phyloP scores from a whole-genome alignment of 2,329 filamentous ascomycete genomes.

The Ophiocordyceps robertsii region DNA sequence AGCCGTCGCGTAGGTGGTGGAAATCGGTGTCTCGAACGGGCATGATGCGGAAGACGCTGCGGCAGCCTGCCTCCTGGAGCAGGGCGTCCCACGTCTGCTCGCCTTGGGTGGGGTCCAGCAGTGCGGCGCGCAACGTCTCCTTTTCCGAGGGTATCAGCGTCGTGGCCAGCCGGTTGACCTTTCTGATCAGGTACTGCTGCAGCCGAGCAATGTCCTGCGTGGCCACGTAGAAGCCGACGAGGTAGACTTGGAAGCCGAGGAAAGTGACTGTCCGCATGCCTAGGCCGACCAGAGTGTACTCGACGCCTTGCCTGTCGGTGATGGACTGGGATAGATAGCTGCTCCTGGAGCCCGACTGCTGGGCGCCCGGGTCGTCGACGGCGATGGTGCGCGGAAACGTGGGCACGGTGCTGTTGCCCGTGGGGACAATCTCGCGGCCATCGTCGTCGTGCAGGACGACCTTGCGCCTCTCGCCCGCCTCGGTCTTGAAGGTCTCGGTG shows the following conservation, averaged over 20 bases:
- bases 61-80: slow-evolving; percentile 51
- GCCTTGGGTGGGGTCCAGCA: slow-evolving; percentile 57
- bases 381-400: slow-evolving; percentile 62
- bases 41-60: slow-evolving; percentile 69
- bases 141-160: slow-evolving; percentile 76
- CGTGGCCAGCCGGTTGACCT: slow-evolving; percentile 64
- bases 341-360: slow-evolving; percentile 5
- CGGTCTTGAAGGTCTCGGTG: slow-evolving; percentile 31
- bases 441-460: slow-evolving; percentile 53
- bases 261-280: slow-evolving; percentile 87
- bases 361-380: slow-evolving; percentile 32
- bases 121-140: slow-evolving; percentile 50
- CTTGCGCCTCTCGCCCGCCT: slow-evolving; percentile 38
- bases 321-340: slow-evolving; percentile 24
- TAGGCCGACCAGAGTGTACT: slow-evolving; percentile 81
- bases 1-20: slow-evolving; percentile 79
- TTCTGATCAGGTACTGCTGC: slow-evolving; percentile 63
- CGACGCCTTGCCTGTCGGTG: slow-evolving; percentile 31
- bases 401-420: slow-evolving; percentile 68
- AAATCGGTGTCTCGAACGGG: slow-evolving; percentile 94
- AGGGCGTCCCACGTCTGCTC: slow-evolving; percentile 64
- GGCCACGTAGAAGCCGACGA: slow-evolving; percentile 84
- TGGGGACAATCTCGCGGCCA: slow-evolving; percentile 62
- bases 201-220: slow-evolving; percentile 70
- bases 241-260: slow-evolving; percentile 81